Base-by-base conservation (phyloP, 495 filamentous ascomycete genomes). In the Penicillium odoratum region DNA sequence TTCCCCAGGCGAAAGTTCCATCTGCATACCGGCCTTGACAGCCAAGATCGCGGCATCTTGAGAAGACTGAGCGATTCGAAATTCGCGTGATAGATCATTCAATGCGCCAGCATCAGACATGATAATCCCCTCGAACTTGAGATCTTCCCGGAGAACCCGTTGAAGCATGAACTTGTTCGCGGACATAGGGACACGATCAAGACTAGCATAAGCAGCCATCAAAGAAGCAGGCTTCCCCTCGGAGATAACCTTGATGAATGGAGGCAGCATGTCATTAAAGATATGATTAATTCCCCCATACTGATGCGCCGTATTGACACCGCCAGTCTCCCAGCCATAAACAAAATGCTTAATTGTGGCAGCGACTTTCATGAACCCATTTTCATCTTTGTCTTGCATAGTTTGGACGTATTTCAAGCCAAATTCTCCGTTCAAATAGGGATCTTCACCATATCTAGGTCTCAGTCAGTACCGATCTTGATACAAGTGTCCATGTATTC, bases 151-250 rank as follows among this genome's bases (percentile, higher is more conserved):
- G 7, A 50, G 48, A 34, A 50, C 48, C 8, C 31, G 29, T 18
- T 50, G 28, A 2, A 50, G 28, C 48, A 50, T 50, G 48, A 50
- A 50, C 29, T 50, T 50, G 29, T 50, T 50, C 7, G 48, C 48
- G 4, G 48, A 31, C 48, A 50, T 50, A 4, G 48, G 48, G 34
- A 50, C 48, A 7, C 48, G 48, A 50, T 50, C 48, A 50, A 50
- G 13, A 18, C 48, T 50, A n/a, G 48, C 4, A 34, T 50, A 50
- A 0, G 48, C 33, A 16, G n/a, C 48, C 48, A 50, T 50, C 13
- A 50, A 21, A 7, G 48, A 50, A 6, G 48, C 48, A 10, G 48
- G 48, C 5, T 33, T 50, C 8, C 21, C 48, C 8, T 50, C 48
- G 16, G 21, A 18, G 15, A 50, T 50, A 8, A 34, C 18, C 29